phyloP scores from a whole-genome alignment of 2,329 filamentous ascomycete genomes.

The Huntiella decipiens region DNA sequence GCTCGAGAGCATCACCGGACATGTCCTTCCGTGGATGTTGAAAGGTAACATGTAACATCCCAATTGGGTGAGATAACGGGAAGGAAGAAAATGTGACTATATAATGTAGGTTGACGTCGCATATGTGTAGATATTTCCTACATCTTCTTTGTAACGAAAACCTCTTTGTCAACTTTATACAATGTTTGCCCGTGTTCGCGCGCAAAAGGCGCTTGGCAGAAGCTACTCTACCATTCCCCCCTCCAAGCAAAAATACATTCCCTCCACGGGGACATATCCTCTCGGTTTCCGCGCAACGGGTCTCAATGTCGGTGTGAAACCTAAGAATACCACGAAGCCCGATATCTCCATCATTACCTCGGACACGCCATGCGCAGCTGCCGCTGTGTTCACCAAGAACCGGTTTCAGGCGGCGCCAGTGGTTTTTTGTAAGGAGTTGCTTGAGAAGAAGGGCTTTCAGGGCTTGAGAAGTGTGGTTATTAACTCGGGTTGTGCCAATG shows the following conservation, averaged over 20 bases:
- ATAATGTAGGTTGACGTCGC: too few relatives aligned
- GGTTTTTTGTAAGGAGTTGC: slow-evolving; percentile 57
- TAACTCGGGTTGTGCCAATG: slow-evolving; percentile 94
- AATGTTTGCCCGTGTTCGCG: slow-evolving; percentile 6
- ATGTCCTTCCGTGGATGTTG: slow-evolving; percentile 6
- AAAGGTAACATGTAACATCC: not conserved
- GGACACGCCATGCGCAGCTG: slow-evolving; percentile 65
- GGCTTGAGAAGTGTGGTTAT: slow-evolving; percentile 69
- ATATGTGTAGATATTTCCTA: not conserved
- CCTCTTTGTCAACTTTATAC: not conserved
- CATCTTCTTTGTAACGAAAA: not conserved
- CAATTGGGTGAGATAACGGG: slow-evolving; percentile 4
- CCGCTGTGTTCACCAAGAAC: slow-evolving; percentile 93
- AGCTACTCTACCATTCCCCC: slow-evolving; percentile 34
- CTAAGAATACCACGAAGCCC: slow-evolving; percentile 75
- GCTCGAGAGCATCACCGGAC: not conserved
- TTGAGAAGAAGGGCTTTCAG: slow-evolving; percentile 44
- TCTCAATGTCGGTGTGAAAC: slow-evolving; percentile 83
- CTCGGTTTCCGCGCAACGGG: slow-evolving; percentile 76
- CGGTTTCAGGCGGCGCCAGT: slow-evolving; percentile 95
- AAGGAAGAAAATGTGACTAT: not conserved
- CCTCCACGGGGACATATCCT: slow-evolving; percentile 68
- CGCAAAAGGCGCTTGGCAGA: not conserved
- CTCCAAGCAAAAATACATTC: slow-evolving; percentile 80
- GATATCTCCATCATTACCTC: slow-evolving; percentile 82